phyloP scores from a whole-genome alignment of 192 early-diverging fungal species.

The Globomyces pollinis-pini region DNA sequence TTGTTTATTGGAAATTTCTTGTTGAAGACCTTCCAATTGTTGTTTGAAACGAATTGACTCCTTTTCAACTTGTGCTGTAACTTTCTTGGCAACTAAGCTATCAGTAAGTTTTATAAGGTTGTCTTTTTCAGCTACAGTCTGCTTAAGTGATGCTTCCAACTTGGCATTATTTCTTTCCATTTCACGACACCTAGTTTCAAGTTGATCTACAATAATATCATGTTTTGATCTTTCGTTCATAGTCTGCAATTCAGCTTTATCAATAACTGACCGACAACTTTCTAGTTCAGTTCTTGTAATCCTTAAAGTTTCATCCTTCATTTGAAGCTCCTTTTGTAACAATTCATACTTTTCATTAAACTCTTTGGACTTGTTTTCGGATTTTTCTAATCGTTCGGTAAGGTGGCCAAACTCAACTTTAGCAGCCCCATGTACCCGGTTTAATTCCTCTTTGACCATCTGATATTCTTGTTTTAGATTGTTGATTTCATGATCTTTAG shows the following conservation, averaged over 20 bases:
- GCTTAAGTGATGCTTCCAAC: not conserved
- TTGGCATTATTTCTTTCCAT: too few species aligned
- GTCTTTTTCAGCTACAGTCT: too few species aligned
- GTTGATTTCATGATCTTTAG: too few species aligned
- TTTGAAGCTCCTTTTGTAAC: not conserved
- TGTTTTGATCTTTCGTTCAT: not conserved
- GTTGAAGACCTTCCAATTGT: too few species aligned
- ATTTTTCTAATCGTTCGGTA: not conserved
- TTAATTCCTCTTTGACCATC: too few species aligned
- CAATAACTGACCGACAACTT: not conserved
- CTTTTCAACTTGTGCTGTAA: too few species aligned
- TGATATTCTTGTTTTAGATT: too few species aligned
- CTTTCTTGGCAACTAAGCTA: too few species aligned
- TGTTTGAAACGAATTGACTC: too few species aligned
- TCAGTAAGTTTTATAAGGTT: too few species aligned
- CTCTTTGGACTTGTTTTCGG: not conserved
- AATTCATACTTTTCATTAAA: not conserved
- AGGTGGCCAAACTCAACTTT: not conserved
- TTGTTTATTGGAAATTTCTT: not conserved
- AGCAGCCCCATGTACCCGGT: not conserved
- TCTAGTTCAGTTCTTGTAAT: not conserved
- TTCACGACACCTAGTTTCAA: too few species aligned
- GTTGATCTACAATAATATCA: too few species aligned
- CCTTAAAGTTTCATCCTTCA: not conserved
- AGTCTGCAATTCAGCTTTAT: not conserved